Percentiles rank a stretch among this genome's conserved stretches.
These are phyloP conservation scores for Talaromyces sp. DNA, from an alignment of 2,329 filamentous ascomycete genomes.

Conservation along the genomic window DNA sequence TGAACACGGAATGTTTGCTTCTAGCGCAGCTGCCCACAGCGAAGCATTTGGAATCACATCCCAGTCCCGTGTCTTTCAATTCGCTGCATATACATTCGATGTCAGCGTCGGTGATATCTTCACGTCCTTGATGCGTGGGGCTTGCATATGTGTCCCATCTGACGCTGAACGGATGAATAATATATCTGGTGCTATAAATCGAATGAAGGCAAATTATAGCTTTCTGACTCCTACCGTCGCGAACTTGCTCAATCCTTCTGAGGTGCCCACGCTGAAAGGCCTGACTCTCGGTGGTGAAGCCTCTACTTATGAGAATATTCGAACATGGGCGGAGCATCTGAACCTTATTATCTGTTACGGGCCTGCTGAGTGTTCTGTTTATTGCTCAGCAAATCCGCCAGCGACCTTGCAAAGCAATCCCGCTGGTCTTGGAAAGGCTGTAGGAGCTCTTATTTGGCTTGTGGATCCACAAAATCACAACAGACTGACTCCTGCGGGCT, in stretches of 20 bases:
- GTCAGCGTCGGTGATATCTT: slow-evolving; percentile 50
- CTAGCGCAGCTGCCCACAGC: slow-evolving; percentile 49
- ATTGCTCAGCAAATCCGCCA: neutral
- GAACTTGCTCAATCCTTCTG: neutral
- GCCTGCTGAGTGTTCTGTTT: neutral
- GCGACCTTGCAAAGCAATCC: slow-evolving; percentile 21
- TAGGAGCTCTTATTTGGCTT: slow-evolving; percentile 41
- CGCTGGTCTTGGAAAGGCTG: slow-evolving; percentile 28
- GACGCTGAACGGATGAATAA: slow-evolving; percentile 34
- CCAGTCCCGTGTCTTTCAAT: slow-evolving; percentile 54
- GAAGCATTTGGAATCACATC: slow-evolving; percentile 44
- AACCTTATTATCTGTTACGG: neutral
- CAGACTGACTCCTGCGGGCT: slow-evolving; percentile 38
- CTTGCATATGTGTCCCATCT: slow-evolving; percentile 54
- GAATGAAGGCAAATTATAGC: slow-evolving; percentile 49
- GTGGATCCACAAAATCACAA: slow-evolving; percentile 39
- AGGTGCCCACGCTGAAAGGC: neutral
- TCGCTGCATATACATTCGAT: slow-evolving; percentile 52
- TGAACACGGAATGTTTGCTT: slow-evolving; percentile 54
- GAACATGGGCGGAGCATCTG: neutral
- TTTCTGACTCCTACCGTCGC: slow-evolving; percentile 25
- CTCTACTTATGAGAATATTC: slow-evolving; percentile 29
- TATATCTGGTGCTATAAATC: slow-evolving; percentile 35
- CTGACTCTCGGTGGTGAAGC: slow-evolving; percentile 29
- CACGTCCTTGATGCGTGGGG: slow-evolving; percentile 49